Conservation (phyloP, 805 yeast species). For the Cyberlindnera samutprakarnensis region DNA sequence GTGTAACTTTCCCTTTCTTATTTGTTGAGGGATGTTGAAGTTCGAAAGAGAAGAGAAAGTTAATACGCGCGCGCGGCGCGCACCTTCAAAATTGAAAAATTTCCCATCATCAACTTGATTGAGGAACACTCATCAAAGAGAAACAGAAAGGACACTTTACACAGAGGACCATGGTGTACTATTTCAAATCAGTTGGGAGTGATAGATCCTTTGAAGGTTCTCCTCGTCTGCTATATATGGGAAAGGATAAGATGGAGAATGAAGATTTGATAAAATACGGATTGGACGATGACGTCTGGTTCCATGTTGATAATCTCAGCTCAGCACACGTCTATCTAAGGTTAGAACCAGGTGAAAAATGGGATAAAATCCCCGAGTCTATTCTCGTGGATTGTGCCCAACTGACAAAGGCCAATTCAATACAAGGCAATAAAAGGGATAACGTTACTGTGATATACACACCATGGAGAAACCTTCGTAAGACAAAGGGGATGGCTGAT, state of each 20-base stretch:
- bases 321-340: conserved; percentile 74
- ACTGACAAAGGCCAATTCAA: conserved; percentile 69
- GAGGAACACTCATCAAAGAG: too few species aligned
- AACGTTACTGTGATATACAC: conserved; percentile 64
- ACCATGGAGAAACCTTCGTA: conserved; percentile 62
- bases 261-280: conserved; percentile 56
- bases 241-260: conserved; percentile 68
- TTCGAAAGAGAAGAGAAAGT: too few species aligned
- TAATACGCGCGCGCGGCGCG: too few species aligned
- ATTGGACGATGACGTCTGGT: conserved; percentile 64
- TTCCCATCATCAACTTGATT: too few species aligned
- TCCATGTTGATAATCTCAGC: conserved; percentile 70
- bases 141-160: too few species aligned
- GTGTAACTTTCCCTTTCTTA: too few species aligned
- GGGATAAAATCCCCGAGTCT: conserved; percentile 43
- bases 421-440: conserved; percentile 64
- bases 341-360: conserved; percentile 35
- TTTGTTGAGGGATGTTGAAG: too few species aligned
- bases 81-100: too few species aligned
- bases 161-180: conserved; percentile 48
- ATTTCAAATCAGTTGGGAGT: conserved; percentile 30
- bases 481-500: conserved; percentile 63
- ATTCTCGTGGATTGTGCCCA: conserved; percentile 58
- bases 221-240: conserved; percentile 48
- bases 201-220: conserved; percentile 24